A percentile compares a stretch with the other conserved stretches of the same genome.
phyloP scores from a whole-genome alignment of 306 rosid species.

The Quercus robur region DNA sequence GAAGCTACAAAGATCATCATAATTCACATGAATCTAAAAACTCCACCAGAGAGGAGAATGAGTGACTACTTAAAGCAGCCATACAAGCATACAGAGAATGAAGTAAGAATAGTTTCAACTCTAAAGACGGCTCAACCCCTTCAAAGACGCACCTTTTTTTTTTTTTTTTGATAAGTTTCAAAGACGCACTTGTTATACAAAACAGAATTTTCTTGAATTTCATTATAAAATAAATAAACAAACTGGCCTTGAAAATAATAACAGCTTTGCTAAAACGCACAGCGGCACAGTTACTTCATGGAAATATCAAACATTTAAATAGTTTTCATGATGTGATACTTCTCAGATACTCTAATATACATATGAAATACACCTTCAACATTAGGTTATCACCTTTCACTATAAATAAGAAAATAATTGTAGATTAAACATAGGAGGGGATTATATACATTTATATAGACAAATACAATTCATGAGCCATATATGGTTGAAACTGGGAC shows the following conservation, averaged over 20 bases:
- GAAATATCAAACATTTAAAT: background rate
- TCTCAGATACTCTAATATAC: background rate
- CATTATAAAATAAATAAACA: background rate
- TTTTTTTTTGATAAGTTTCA: no score
- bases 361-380: background rate
- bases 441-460: background rate
- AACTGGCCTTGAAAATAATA: background rate
- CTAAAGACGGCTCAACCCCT: no score
- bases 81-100: no score
- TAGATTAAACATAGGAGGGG: background rate
- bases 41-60: no score
- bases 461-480: background rate
- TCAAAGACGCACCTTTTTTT: no score
- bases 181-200: no score
- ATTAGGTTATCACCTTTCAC: background rate
- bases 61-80: no score
- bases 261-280: background rate
- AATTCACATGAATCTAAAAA: no score
- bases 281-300: background rate
- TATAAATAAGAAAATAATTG: background rate
- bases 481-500: background rate
- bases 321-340: background rate
- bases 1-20: no score
- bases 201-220: no score
- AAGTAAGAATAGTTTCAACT: no score